Evolutionary conservation across 352 stramenopile species (phyloP).

Genomic region (Phytophthora colocasiae): DNA sequence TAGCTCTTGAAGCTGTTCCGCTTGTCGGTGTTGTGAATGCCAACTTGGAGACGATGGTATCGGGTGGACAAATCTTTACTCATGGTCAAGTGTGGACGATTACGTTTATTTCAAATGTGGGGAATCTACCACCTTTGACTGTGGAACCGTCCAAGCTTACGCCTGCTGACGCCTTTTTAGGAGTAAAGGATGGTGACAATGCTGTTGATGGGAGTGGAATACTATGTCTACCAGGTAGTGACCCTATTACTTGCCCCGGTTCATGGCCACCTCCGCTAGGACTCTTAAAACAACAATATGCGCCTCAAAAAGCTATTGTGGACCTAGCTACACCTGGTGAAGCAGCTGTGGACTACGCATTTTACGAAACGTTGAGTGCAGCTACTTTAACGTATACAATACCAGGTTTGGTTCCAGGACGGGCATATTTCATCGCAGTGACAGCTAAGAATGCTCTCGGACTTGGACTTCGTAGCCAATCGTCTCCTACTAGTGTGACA

Average conservation of each 20-base stretch:
- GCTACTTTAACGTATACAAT: constrained; percentile 78
- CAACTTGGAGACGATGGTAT: constrained; percentile 23
- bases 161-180: constrained; percentile 52
- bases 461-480: constrained; percentile 50
- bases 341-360: constrained; percentile 62
- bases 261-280: constrained; percentile 44
- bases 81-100: constrained; percentile 76
- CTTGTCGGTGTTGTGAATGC: constrained; percentile 72
- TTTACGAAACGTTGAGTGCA: constrained; percentile 75
- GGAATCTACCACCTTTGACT: constrained; percentile 56
- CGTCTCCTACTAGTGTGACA: constrained; percentile 54
- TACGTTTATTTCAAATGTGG: constrained; percentile 78
- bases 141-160: constrained; percentile 76
- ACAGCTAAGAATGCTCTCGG: constrained; percentile 90
- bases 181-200: constrained; percentile 80
- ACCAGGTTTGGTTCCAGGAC: constrained; percentile 67
- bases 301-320: constrained; percentile 15
- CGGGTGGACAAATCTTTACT: constrained; percentile 22
- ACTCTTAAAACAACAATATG: constrained; percentile 17
- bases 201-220: constrained; percentile 56
- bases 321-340: constrained; percentile 50
- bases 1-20: constrained; percentile 70
- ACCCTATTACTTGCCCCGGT: constrained; percentile 46
- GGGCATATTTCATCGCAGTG: constrained; percentile 88
- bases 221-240: constrained; percentile 49